Percentiles rank a stretch among this genome's conserved stretches.
Conservation (phyloP, 2,329 filamentous ascomycete genomes). For the Talaromyces sp. region DNA sequence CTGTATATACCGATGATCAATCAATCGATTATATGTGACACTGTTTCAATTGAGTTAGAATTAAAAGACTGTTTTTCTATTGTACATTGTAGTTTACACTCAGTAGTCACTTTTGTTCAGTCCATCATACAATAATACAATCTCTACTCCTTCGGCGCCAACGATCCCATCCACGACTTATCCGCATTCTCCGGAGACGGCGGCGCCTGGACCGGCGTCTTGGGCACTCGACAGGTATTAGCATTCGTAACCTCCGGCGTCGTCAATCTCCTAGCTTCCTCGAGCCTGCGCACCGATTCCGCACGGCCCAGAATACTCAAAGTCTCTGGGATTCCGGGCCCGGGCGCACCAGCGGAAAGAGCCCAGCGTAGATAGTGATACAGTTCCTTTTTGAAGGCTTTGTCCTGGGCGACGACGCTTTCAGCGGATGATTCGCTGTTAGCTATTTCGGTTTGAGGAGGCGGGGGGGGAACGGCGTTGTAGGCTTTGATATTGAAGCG, state of each 20-base stretch:
- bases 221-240: constrained; percentile 10
- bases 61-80: no score
- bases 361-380: constrained; percentile 55
- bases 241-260: background rate
- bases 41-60: no score
- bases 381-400: constrained; percentile 40
- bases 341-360: constrained; percentile 46
- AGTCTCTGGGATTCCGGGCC: constrained; percentile 47
- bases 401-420: constrained; percentile 19
- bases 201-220: background rate
- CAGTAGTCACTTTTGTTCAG: background rate
- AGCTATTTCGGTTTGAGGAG: background rate
- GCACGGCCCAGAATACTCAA: constrained; percentile 52
- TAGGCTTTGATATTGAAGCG: constrained; percentile 34
- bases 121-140: constrained; percentile 2
- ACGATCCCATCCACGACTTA: constrained; percentile 29
- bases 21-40: constrained; percentile 7
- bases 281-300: constrained; percentile 43
- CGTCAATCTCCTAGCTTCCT: constrained; percentile 32
- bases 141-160: constrained; percentile 20
- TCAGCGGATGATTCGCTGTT: background rate
- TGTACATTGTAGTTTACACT: background rate
- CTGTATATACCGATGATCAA: constrained; percentile 11
- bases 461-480: constrained; percentile 15
- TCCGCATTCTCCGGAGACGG: constrained; percentile 11